These are phyloP conservation scores for Thozetella sp. DNA, from an alignment of 495 filamentous ascomycete species.

Conservation along the genomic window DNA sequence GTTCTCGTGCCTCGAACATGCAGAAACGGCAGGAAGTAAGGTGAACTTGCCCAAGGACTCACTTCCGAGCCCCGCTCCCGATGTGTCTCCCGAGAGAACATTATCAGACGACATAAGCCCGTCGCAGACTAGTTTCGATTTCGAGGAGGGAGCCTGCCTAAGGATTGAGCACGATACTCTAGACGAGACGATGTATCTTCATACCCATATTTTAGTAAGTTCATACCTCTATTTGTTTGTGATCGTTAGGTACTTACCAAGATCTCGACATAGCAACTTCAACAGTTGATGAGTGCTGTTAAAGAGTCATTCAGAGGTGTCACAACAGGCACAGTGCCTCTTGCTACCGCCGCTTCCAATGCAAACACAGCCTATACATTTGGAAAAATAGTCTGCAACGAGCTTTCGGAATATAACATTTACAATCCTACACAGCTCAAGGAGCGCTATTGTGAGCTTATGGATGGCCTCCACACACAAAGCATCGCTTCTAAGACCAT, in stretches of 20 bases:
- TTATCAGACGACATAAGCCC: too few species aligned
- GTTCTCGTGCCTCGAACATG: background rate
- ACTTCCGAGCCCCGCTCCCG: too few species aligned
- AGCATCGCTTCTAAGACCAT: background rate
- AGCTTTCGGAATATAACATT: background rate
- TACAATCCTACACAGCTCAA: background rate
- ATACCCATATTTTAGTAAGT: background rate
- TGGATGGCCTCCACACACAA: background rate
- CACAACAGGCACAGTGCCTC: background rate
- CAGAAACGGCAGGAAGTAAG: background rate
- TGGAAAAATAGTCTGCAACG: background rate
- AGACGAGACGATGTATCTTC: background rate
- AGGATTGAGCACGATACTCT: background rate
- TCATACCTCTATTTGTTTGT: background rate
- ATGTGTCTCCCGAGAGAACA: too few species aligned
- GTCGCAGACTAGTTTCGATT: background rate
- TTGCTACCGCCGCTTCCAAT: background rate
- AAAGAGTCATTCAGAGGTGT: background rate
- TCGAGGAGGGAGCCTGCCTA: background rate
- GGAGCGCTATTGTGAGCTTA: background rate
- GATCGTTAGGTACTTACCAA: background rate
- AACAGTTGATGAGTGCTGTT: background rate
- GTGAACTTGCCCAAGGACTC: too few species aligned
- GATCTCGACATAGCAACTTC: background rate
- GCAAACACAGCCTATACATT: background rate